Conservation (phyloP, 139 green algal species). For the Closterium sp. region DNA sequence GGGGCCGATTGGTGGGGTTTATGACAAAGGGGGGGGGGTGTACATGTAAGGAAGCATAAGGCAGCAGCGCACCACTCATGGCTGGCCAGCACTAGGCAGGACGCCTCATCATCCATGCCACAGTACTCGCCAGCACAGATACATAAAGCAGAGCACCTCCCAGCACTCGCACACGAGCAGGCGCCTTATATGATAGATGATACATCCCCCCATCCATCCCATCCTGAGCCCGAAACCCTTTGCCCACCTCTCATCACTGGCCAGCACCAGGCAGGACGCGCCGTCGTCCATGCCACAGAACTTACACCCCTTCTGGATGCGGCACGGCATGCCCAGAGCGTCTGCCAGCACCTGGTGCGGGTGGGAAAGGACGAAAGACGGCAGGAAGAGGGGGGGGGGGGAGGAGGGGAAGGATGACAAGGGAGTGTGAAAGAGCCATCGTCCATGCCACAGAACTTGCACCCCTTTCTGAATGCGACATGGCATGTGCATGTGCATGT, state of each 20-base stretch:
- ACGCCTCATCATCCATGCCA: too few relatives aligned
- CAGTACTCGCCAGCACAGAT: too few relatives aligned
- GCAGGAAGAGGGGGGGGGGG: background rate
- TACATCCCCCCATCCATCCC: too few relatives aligned
- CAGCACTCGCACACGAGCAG: too few relatives aligned
- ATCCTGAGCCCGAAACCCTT: too few relatives aligned
- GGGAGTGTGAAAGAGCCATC: background rate
- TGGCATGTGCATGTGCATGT: background rate
- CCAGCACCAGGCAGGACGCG: background rate
- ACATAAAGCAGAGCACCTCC: too few relatives aligned
- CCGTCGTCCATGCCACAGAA: slow-evolving; percentile 23
- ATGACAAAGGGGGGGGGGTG: too few relatives aligned
- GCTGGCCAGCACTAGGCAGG: too few relatives aligned
- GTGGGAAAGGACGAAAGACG: background rate
- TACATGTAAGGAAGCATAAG: too few relatives aligned
- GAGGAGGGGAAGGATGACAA: background rate
- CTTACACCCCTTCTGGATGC: slow-evolving; percentile 23
- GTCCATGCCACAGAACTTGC: slow-evolving; percentile 19
- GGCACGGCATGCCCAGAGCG: slow-evolving; percentile 22
- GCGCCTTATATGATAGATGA: too few relatives aligned
- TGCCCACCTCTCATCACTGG: background rate
- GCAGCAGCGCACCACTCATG: too few relatives aligned
- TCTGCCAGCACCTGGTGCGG: background rate
- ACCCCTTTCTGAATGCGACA: slow-evolving; percentile 17
- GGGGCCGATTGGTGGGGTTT: too few relatives aligned